These are phyloP conservation scores for Carex sylvatica DNA, from an alignment of 202 grass and related monocot species.

Conservation along the genomic window DNA sequence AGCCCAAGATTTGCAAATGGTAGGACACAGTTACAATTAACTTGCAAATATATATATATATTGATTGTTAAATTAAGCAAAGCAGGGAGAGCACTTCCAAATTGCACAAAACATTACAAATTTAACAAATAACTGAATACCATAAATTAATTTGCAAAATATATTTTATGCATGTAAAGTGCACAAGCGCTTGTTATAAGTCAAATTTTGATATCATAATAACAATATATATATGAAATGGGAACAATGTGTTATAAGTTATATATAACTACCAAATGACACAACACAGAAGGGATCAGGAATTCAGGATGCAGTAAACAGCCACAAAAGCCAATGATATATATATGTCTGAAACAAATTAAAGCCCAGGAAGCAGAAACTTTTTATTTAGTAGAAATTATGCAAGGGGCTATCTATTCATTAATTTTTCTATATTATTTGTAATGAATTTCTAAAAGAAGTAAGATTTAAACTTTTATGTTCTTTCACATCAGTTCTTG, in stretches of 20 bases:
- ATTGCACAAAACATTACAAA: background rate
- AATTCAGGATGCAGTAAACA: no score
- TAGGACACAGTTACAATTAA: background rate
- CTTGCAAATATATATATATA: background rate
- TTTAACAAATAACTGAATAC: background rate
- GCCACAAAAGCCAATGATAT: no score
- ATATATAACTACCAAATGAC: no score
- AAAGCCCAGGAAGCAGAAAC: no score
- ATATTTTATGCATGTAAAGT: background rate
- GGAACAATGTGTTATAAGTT: no score
- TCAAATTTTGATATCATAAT: constrained; percentile 5
- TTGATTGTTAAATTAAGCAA: background rate
- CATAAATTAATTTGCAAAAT: background rate
- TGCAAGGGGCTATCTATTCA: no score
- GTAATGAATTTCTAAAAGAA: background rate
- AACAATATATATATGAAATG: background rate
- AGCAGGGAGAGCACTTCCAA: background rate
- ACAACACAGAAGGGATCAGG: no score
- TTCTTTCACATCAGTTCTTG: background rate
- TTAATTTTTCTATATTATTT: no score
- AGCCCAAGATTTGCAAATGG: background rate
- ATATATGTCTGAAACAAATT: no score
- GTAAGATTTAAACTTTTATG: background rate
- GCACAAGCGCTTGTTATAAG: no score
- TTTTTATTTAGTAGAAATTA: no score